Conservation (phyloP, 495 filamentous ascomycete species). For the Penicilliopsis zonata region DNA sequence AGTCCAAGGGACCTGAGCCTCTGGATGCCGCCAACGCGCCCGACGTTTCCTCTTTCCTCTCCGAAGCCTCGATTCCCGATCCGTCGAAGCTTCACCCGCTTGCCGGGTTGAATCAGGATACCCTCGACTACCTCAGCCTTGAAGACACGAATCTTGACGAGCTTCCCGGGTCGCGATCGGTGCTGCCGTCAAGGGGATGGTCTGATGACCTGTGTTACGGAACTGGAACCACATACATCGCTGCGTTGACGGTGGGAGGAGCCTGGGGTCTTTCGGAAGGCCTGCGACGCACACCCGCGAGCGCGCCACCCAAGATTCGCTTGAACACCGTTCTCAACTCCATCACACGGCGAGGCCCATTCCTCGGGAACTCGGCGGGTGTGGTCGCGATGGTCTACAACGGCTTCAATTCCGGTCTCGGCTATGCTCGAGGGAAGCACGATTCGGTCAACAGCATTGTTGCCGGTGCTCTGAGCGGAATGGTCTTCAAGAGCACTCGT, state of each 20-base stretch:
- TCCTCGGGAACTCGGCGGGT: constrained; percentile 88
- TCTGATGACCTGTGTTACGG: constrained; percentile 97
- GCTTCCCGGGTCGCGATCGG: constrained; percentile 73
- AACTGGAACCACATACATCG: constrained; percentile 84
- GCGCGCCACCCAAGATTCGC: constrained; percentile 76
- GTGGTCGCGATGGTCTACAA: constrained; percentile 94
- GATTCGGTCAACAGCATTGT: constrained; percentile 78
- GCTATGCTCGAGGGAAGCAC: constrained; percentile 77
- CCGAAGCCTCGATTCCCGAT: constrained; percentile 58
- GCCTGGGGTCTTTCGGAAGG: constrained; percentile 88
- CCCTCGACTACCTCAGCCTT: constrained; percentile 84
- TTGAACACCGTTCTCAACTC: constrained; percentile 90
- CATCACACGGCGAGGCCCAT: constrained; percentile 86
- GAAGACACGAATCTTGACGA: constrained; percentile 84
- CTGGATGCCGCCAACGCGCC: constrained; percentile 60
- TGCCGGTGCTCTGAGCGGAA: constrained; percentile 77
- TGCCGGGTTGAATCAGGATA: constrained; percentile 81
- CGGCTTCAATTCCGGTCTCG: constrained; percentile 82
- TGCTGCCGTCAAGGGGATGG: constrained; percentile 89
- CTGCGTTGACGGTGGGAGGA: constrained; percentile 75
- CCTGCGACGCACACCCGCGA: constrained; percentile 54
- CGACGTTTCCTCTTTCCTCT: constrained; percentile 75
- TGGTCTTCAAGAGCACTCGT: constrained; percentile 90
- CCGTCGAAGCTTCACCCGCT: constrained; percentile 86
- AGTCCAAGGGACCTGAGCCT: constrained; percentile 48